A percentile compares a stretch with the other conserved stretches of the same genome.
Evolutionary conservation across 768 basidiomycete genomes (phyloP).

Genomic region (Xerocomellus amylosporus): DNA sequence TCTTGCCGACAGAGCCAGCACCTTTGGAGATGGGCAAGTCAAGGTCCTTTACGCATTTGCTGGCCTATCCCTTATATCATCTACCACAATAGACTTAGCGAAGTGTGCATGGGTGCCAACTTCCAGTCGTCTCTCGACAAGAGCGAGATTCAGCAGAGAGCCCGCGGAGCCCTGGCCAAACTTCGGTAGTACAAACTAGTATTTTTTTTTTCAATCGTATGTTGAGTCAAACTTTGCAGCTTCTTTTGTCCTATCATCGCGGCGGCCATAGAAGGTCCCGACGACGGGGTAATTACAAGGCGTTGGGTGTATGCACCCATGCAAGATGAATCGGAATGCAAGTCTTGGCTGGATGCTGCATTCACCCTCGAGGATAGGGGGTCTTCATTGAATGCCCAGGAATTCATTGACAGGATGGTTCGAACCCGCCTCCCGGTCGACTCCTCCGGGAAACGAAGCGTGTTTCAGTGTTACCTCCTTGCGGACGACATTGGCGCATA

Average conservation of each 20-base stretch:
- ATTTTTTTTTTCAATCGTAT: not conserved
- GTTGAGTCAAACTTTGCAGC: not conserved
- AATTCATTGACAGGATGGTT: constrained; percentile 9
- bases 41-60: not conserved
- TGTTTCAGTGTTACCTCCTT: constrained; percentile 17
- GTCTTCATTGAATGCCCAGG: not conserved
- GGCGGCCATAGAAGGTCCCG: constrained; percentile 1
- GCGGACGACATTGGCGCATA: not conserved
- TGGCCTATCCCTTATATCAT: not conserved
- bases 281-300: not conserved
- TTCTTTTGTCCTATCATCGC: constrained; percentile 14
- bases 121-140: constrained; percentile 3
- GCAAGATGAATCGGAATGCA: not conserved
- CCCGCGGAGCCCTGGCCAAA: constrained; percentile 7
- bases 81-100: not conserved
- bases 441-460: not conserved
- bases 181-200: constrained; percentile 4
- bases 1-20: constrained; percentile 7
- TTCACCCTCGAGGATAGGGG: constrained; percentile 8
- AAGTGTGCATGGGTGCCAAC: constrained; percentile 10
- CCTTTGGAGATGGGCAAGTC: constrained; percentile 4
- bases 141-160: not conserved
- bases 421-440: constrained; percentile 6
- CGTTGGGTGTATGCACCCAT: constrained; percentile 14
- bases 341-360: constrained; percentile 10